Base-by-base conservation (phyloP, 2,329 filamentous ascomycete species). In the Leptographium procerum region DNA sequence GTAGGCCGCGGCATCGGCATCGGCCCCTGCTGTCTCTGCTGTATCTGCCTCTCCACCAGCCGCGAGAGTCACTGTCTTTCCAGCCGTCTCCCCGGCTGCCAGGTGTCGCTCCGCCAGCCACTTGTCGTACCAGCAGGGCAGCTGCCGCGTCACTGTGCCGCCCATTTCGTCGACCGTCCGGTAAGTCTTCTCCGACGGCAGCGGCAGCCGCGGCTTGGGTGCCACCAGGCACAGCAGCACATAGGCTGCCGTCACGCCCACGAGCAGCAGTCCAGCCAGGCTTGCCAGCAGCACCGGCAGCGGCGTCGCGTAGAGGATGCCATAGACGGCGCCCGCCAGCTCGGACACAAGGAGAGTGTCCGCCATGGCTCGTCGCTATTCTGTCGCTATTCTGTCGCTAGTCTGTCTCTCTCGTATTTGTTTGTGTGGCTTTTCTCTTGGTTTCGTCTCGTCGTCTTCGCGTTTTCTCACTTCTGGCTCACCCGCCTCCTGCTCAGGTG, bases 41-140 rank as follows among this genome's bases (percentile, higher is more conserved):
- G 28, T 54, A 22, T 19, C 34, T 56, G 33, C 4, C 22, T 55
- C 50, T 40, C 29, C 50, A 29, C n/a, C 40, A n/a, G 62, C 53
- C 65, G 61, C 31, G n/a, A n/a, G n/a, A n/a, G n/a, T n/a, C n/a
- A n/a, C 57, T 31, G 57, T 34, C 29, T 31, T n/a, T 3, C 16
- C 52, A 1, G 3, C 51, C 7, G 26, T 36, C 7, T 55, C 31
- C 29, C n/a, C n/a, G n/a, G 66, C 65, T 22, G 72, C 75, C 53
- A 77, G 71, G 66, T 76, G 80, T 68, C 80, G 82, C 70, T 82
- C 82, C 54, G 77, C 78, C 34, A 85, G 79, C 81, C 85, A 86
- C 69, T 79, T 77, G 70, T 96, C 90, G 69, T 89, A 84, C 92
- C 92, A 97, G 75, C 89, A 96, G 13, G 91, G 88, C 31, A 96